Conservation (phyloP, 1,284 basidiomycete genomes). For the Ustilago shanxiensis region DNA sequence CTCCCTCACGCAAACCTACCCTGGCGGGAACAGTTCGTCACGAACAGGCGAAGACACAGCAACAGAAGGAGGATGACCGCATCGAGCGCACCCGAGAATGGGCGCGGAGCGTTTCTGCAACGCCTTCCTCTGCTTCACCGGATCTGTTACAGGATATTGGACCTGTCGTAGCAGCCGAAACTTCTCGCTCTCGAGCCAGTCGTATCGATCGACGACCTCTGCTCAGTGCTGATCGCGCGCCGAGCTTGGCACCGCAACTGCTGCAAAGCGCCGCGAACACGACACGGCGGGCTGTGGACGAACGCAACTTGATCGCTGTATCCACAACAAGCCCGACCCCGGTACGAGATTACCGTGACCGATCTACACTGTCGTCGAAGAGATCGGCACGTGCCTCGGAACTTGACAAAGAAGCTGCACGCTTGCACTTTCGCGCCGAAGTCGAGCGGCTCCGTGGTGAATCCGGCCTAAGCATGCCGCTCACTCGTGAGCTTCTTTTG, state of each 20-base stretch:
- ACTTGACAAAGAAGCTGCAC: constrained; percentile 21
- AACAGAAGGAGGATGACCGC: constrained; percentile 8
- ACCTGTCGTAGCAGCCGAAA: constrained; percentile 9
- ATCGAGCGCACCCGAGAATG: constrained; percentile 16
- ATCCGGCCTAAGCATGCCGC: constrained; percentile 22
- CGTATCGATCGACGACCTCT: constrained; percentile 21
- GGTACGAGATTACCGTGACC: background rate
- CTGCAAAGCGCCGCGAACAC: background rate
- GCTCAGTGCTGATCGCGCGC: background rate
- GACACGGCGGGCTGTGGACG: background rate
- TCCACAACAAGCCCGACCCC: background rate
- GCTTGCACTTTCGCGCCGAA: constrained; percentile 24
- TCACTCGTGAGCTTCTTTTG: constrained; percentile 14
- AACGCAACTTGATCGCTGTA: background rate
- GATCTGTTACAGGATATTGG: background rate
- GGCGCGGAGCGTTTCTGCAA: constrained; percentile 32
- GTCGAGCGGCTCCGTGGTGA: constrained; percentile 26
- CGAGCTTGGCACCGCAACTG: constrained; percentile 14
- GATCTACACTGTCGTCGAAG: background rate
- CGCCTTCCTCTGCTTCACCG: constrained; percentile 15
- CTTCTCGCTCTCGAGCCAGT: constrained; percentile 25
- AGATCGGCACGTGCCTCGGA: background rate
- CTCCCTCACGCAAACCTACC: constrained; percentile 14
- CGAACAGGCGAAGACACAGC: background rate
- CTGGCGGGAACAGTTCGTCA: background rate